Evolutionary conservation across 495 filamentous ascomycete genomes (phyloP).

Genomic region (Ramalina intermedia): DNA sequence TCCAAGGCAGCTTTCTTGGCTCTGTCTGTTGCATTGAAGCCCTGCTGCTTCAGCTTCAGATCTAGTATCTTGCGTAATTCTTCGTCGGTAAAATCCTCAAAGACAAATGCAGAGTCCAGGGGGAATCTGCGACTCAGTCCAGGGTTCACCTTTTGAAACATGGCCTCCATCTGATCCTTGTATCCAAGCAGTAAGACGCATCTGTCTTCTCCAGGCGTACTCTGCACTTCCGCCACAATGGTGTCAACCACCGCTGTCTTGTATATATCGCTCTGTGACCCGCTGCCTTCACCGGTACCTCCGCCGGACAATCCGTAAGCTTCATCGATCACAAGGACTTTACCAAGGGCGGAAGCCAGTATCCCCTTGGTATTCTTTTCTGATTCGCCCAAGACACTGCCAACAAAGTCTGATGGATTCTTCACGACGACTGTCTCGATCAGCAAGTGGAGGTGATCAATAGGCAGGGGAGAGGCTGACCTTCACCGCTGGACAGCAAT

Average conservation of each 20-base stretch:
- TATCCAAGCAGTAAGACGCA: constrained; percentile 70
- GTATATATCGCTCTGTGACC: constrained; percentile 34
- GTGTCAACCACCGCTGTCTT: constrained; percentile 58
- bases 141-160: constrained; percentile 73
- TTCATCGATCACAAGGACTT: constrained; percentile 67
- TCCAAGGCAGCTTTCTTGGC: constrained; percentile 28
- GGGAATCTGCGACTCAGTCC: constrained; percentile 57
- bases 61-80: constrained; percentile 46
- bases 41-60: constrained; percentile 37
- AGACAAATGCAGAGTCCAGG: constrained; percentile 46
- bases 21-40: constrained; percentile 25
- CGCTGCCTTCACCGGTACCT: constrained; percentile 9
- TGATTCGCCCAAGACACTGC: constrained; percentile 45
- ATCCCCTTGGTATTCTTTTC: constrained; percentile 62
- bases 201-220: constrained; percentile 58
- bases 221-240: constrained; percentile 74
- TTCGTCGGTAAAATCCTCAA: constrained; percentile 51
- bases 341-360: constrained; percentile 48
- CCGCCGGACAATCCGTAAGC: constrained; percentile 44
- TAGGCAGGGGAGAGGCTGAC: constrained; percentile 19
- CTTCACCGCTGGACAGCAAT: constrained; percentile 46
- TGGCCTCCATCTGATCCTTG: constrained; percentile 56
- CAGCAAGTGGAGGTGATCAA: background rate
- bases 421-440: constrained; percentile 40
- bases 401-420: constrained; percentile 63